Base-by-base conservation (phyloP, 352 stramenopile genomes). In the Bremia lactucae region DNA sequence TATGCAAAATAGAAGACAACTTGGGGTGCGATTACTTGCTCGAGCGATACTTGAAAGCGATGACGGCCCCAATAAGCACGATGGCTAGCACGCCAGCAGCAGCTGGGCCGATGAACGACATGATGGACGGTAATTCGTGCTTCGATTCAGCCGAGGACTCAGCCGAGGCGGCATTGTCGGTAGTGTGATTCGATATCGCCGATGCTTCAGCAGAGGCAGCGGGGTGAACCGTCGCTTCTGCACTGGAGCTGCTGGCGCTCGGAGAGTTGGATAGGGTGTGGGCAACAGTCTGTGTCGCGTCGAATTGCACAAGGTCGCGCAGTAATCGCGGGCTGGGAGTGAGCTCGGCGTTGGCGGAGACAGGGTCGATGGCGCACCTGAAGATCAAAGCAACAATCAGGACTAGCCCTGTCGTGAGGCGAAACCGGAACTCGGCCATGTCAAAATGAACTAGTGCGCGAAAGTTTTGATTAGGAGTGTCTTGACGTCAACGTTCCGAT, bases 41-140 rank as follows among this genome's bases (percentile, higher is more conserved):
- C 57, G 45, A 45, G 14, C 59, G 62, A 38, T 70, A 59, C 52
- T 69, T 61, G 52, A 79, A 82, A n/a, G 57, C 56, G 36, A 82
- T 55, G 52, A 78, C 64, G 14, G 52, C 62, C 20, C 69, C 69
- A 39, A 82, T 76, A 29, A 82, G 61, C 24, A 78, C 44, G 18
- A 82, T 72, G 31, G 66, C 66, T 19, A 82, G 35, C 19, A 66
- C 63, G 15, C 69, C 69, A 19, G 59, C 63, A 22, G 68, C 31
- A 1, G 72, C 45, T 13, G 69, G 69, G 1, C 69, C 69, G 2
- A 62, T 46, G 42, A 78, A 76, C 36, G 52, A 57, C 49, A 62
- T 63, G 18, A 42, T 33, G 14, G 45, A 48, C 3, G 59, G 59
- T 2, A 41, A 47, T 8, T 64, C 16, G 29, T 60, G 34, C 2